Conservation (phyloP, 495 filamentous ascomycete species). For the Annulohypoxylon nitens region DNA sequence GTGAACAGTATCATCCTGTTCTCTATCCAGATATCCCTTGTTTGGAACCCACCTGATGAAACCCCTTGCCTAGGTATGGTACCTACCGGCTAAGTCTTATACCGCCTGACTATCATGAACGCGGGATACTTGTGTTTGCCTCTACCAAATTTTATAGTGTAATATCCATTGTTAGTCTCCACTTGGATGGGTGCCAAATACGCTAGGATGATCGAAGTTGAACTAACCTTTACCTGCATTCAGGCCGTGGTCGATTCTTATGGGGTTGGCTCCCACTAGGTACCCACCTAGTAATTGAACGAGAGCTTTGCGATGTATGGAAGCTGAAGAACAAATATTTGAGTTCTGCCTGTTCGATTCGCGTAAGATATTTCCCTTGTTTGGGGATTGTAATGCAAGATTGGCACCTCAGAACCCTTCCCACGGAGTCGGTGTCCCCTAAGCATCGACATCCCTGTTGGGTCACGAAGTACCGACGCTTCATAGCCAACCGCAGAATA, state of each 20-base stretch:
- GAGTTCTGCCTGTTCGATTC: background rate
- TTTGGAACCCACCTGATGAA: background rate
- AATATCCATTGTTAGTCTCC: background rate
- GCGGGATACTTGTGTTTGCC: background rate
- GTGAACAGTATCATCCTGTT: too few species aligned
- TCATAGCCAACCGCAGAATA: background rate
- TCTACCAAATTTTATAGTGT: background rate
- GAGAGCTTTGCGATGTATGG: background rate
- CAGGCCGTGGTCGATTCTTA: background rate
- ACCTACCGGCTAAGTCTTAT: background rate
- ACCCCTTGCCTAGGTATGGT: background rate
- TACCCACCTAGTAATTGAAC: background rate
- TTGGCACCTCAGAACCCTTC: background rate
- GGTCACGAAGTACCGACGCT: background rate
- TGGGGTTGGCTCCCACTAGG: background rate
- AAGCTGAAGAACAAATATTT: background rate
- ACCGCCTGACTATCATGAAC: background rate
- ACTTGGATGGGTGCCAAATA: background rate
- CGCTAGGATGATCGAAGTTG: background rate
- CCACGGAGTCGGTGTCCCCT: background rate
- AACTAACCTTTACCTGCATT: background rate
- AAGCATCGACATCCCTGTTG: conserved; percentile 17
- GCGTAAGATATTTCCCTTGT: background rate
- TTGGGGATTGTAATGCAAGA: background rate
- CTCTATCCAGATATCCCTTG: background rate